A percentile compares a stretch with the other conserved stretches of the same genome.
Evolutionary conservation across 169 alveolate genomes (phyloP).

Genomic region (Amoebophrya sp.): DNA sequence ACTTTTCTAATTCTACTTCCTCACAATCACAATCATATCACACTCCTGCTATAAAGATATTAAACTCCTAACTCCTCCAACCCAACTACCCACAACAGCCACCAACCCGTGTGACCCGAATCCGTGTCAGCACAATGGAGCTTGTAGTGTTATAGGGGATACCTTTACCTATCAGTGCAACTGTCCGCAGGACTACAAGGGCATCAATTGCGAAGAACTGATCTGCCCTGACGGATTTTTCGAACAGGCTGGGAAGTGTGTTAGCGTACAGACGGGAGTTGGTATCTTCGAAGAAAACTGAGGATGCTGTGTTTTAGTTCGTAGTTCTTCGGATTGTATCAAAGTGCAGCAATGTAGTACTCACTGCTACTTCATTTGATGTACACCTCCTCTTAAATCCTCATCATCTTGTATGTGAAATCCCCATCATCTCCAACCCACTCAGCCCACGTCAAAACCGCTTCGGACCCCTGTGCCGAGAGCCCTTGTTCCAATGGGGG

Average conservation of each 20-base stretch:
- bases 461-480: neutral
- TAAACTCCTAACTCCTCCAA: neutral
- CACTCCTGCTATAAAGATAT: no score
- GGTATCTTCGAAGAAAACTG: no score
- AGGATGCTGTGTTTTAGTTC: no score
- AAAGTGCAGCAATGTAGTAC: no score
- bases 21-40: neutral
- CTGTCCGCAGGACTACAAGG: neutral
- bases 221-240: neutral
- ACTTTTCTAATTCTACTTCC: neutral
- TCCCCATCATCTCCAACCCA: no score
- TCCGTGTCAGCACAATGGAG: neutral
- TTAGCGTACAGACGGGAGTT: slow-evolving; percentile 1
- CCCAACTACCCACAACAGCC: neutral
- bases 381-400: no score
- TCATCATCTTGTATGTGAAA: no score
- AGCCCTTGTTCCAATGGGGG: neutral
- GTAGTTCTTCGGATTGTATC: no score
- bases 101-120: slow-evolving; percentile 1
- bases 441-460: no score
- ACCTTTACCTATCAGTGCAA: neutral
- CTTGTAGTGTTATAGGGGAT: neutral
- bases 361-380: no score
- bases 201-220: neutral
- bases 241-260: neutral